Conservation (phyloP, 2,329 filamentous ascomycete genomes). For the Phaeosphaeriaceae sp. region DNA sequence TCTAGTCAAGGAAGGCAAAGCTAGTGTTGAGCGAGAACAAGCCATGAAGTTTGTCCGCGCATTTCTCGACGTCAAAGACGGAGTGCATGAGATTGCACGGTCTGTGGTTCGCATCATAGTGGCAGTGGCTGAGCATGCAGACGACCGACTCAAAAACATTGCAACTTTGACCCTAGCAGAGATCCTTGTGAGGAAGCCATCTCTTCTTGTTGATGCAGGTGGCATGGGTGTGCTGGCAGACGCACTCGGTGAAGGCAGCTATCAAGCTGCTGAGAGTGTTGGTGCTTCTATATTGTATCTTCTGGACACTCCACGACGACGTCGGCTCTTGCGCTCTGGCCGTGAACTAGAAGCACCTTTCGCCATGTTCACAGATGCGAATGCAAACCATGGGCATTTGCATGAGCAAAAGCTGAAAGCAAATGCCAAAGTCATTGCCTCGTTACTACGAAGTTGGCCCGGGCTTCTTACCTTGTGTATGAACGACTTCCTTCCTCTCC, state of each 20-base stretch:
- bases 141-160: constrained; percentile 87
- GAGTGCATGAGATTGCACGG: constrained; percentile 83
- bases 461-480: constrained; percentile 87
- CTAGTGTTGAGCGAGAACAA: constrained; percentile 96
- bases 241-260: constrained; percentile 85
- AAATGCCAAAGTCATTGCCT: constrained; percentile 90
- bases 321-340: constrained; percentile 83
- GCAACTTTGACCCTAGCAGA: constrained; percentile 93
- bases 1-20: constrained; percentile 92
- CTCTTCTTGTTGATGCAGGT: constrained; percentile 79
- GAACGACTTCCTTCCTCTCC: constrained; percentile 84
- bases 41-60: constrained; percentile 94
- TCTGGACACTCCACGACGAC: constrained; percentile 79
- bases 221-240: constrained; percentile 90
- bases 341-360: constrained; percentile 87
- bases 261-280: constrained; percentile 90
- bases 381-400: constrained; percentile 56
- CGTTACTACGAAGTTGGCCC: constrained; percentile 90
- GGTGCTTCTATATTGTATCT: constrained; percentile 88
- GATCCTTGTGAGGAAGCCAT: constrained; percentile 84
- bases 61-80: constrained; percentile 94
- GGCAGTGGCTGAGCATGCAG: constrained; percentile 83
- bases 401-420: constrained; percentile 75
- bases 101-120: constrained; percentile 88
- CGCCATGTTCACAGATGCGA: constrained; percentile 88